A percentile compares a stretch with the other conserved stretches of the same genome.
phyloP scores from a whole-genome alignment of 208 protist species.

The Wallacemonas sp. region DNA sequence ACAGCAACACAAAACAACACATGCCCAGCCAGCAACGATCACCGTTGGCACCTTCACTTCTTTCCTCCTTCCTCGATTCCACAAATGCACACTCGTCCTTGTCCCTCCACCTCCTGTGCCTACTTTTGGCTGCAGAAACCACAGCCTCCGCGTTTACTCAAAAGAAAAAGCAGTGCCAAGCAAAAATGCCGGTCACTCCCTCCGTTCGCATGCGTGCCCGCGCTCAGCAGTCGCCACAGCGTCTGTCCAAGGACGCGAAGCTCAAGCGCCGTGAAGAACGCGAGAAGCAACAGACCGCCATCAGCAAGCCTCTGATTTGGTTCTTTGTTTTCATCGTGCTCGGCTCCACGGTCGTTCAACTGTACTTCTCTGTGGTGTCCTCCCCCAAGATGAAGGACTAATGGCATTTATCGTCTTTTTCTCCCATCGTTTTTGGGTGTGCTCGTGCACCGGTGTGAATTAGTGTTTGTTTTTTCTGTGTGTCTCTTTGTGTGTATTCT shows the following conservation, averaged over 20 bases:
- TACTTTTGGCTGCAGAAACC: no score
- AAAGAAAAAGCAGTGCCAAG: background rate
- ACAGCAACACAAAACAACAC: no score
- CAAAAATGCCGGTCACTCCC: slow-evolving; percentile 50
- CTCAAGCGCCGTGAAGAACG: slow-evolving; percentile 38
- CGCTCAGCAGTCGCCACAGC: slow-evolving; percentile 42
- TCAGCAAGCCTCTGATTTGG: slow-evolving; percentile 55
- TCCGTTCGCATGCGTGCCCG: slow-evolving; percentile 60
- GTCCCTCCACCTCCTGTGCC: background rate
- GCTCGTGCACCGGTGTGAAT: no score
- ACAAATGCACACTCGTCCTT: background rate
- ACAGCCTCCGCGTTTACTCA: no score
- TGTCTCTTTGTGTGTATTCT: no score
- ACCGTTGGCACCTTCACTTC: background rate
- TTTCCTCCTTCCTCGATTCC: slow-evolving; percentile 17
- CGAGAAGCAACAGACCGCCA: slow-evolving; percentile 46
- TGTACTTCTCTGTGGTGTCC: slow-evolving; percentile 66
- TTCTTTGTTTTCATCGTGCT: slow-evolving; percentile 72
- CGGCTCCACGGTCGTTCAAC: slow-evolving; percentile 67
- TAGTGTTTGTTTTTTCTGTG: no score
- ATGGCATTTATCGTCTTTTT: background rate
- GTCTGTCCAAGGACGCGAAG: slow-evolving; percentile 69
- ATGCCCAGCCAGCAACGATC: background rate
- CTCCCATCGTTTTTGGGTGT: no score
- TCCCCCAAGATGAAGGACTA: slow-evolving; percentile 69